A percentile compares a stretch with the other conserved stretches of the same genome.
These are phyloP conservation scores for Nannochloropsis salina DNA, from an alignment of 108 stramenopile species.

Conservation along the genomic window DNA sequence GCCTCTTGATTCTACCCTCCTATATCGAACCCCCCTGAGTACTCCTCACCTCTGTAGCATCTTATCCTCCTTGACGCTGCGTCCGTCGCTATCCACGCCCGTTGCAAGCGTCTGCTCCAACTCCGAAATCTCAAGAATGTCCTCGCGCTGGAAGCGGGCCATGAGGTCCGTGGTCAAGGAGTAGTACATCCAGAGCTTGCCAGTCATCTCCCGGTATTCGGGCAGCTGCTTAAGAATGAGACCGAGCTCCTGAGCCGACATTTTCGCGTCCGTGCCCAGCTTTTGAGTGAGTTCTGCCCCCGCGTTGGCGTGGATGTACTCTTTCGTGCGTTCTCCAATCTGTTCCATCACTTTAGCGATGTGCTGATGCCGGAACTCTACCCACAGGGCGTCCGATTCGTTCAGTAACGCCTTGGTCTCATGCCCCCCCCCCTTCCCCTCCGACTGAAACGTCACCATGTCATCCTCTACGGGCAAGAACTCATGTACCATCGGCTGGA, in stretches of 20 bases:
- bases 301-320: slow-evolving; percentile 34
- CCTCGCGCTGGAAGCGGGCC: slow-evolving; percentile 3
- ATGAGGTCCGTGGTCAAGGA: slow-evolving; percentile 23
- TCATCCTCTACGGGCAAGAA: slow-evolving; percentile 66
- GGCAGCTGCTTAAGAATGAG: slow-evolving; percentile 33
- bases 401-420: slow-evolving; percentile 62
- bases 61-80: slow-evolving; percentile 59
- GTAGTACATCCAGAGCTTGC: slow-evolving; percentile 29
- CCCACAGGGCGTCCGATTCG: slow-evolving; percentile 91
- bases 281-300: slow-evolving; percentile 25
- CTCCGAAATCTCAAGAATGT: slow-evolving; percentile 57
- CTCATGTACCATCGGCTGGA: slow-evolving; percentile 95
- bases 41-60: slow-evolving; percentile 54
- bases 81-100: slow-evolving; percentile 73
- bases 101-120: slow-evolving; percentile 88
- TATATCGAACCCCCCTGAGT: background rate
- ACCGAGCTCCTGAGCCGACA: slow-evolving; percentile 24
- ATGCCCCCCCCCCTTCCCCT: slow-evolving; percentile 13
- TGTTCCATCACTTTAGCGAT: slow-evolving; percentile 84
- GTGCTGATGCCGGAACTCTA: slow-evolving; percentile 85
- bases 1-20: no score
- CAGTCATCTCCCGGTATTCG: slow-evolving; percentile 32
- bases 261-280: slow-evolving; percentile 27
- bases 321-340: slow-evolving; percentile 58
- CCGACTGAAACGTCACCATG: background rate